Base-by-base conservation (phyloP, 257 asterid genomes). In the Solanum piurae region DNA sequence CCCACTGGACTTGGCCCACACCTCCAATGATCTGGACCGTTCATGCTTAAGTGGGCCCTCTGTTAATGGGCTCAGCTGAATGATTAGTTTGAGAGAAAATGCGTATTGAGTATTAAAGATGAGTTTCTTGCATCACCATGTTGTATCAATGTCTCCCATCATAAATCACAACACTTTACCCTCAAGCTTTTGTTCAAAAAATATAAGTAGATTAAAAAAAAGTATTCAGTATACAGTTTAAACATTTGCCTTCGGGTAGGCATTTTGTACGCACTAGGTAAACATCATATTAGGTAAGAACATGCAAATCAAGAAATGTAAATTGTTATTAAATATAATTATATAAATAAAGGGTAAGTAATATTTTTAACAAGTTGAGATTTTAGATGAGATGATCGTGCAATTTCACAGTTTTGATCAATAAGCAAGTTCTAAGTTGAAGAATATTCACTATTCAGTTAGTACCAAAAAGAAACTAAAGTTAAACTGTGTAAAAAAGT, bases 11-110 rank as follows among this genome's bases (percentile, higher is more conserved):
- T 5, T 85, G 93, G 85, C 93, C 95, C 92, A 88, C 91, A 9
- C 9, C 5, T 2, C 36, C 73, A 84, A 66, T 85, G 87, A 92
- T 94, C 94, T 89, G 88, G 92, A 91, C 94, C 93, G 89, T 91
- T 89, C 90, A 83, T 58, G 72, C 20, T 38, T 75, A 25, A 68
- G 90, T 88, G 92, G 98, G 90, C 83, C 97, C 96, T 44, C 88
- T 87, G 42, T 76, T 91, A 88, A 89, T 90, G 92, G 91, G 89
- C 96, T 90, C 95, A 18, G 87, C 91, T 89, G 92, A 91, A 90
- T 91, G 90, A 90, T 91, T 87, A 89, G 89, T 83, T 55, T 55
- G 64, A 55, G 64, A 55, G n/a, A 55, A 55, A 55, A 55, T 55
- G 64, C 23, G 64, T 55, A 18, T 55, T 7, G n/a, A 55, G 87